phyloP scores from a whole-genome alignment of 345 rosid genomes.

The Brassica juncea region DNA sequence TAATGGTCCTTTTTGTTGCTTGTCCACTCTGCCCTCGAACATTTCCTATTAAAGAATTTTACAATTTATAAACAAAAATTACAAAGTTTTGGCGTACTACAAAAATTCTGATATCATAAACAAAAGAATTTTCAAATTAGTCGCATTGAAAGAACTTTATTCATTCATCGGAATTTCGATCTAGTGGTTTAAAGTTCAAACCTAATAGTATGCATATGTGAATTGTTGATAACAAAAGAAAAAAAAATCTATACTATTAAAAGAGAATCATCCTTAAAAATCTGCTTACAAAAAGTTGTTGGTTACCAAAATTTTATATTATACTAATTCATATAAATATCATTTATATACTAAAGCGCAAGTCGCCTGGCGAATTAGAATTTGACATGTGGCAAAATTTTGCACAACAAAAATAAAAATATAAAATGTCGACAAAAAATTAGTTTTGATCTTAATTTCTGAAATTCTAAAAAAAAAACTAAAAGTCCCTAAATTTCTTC shows the following conservation, averaged over 20 bases:
- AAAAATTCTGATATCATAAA: background rate
- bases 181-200: background rate
- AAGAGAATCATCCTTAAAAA: background rate
- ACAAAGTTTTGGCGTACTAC: background rate
- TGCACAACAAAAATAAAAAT: too few species aligned
- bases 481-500: too few species aligned
- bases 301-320: too few species aligned
- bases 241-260: background rate
- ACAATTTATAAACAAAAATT: background rate
- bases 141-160: background rate
- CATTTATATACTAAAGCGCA: too few species aligned
- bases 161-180: background rate
- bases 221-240: background rate
- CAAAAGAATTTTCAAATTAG: background rate
- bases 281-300: too few species aligned
- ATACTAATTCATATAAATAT: too few species aligned
- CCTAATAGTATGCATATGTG: background rate
- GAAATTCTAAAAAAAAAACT: too few species aligned
- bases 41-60: slow-evolving; percentile 51
- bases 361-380: too few species aligned
- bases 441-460: too few species aligned
- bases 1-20: slow-evolving; percentile 57
- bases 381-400: too few species aligned
- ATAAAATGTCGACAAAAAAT: too few species aligned
- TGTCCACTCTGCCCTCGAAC: slow-evolving; percentile 48